Evolutionary conservation across 306 rosid genomes (phyloP), one percentile per base, ranked within the genome.

Genomic region (Vachellia pachyceras): DNA sequence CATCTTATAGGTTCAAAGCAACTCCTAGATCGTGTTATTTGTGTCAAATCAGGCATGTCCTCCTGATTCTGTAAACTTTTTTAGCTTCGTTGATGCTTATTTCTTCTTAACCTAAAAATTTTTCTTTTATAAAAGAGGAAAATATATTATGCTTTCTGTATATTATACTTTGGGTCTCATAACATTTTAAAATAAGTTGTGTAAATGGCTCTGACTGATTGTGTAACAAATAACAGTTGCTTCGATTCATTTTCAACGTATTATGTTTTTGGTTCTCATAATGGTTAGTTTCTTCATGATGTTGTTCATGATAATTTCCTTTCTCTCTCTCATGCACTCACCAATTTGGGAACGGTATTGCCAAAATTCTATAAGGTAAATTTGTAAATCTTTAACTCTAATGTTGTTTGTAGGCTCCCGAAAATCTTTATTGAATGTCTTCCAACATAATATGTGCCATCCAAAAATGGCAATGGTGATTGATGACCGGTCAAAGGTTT

Each of bases 371-470:
- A 22, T 44, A 20, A 22, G 22, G n/a, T 42, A 42, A 20, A 22
- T 69, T 5, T 5, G 37, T 69, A 23, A 44, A 69, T 20, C 55
- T 42, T 5, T 22, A 6, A 23, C 45, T 22, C 49, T 55, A 63
- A 13, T 70, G 75, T 23, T 14, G 39, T 23, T 70, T 70, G 40
- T 36, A 70, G 75, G 97, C 67, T 87, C 91, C 40, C 85, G 89
- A 77, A 96, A 96, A 81, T 96, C 98, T 60, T 84, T 96, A 76
- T 83, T 87, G 63, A 92, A 89, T 84, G 99, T 96, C 82, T 96
- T 91, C 83, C 95, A 89, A 71, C 90, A 84, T 83, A 87, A 87
- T 13, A 81, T 83, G 33, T 91, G 95, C 78, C 91, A 91, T 80
- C 95, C 95, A n/a, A 91, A 89, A 84, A 91, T 91, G 91, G 90